A percentile compares a stretch with the other conserved stretches of the same genome.
Conservation (phyloP, 495 filamentous ascomycete species). For the Tuber brumale region DNA sequence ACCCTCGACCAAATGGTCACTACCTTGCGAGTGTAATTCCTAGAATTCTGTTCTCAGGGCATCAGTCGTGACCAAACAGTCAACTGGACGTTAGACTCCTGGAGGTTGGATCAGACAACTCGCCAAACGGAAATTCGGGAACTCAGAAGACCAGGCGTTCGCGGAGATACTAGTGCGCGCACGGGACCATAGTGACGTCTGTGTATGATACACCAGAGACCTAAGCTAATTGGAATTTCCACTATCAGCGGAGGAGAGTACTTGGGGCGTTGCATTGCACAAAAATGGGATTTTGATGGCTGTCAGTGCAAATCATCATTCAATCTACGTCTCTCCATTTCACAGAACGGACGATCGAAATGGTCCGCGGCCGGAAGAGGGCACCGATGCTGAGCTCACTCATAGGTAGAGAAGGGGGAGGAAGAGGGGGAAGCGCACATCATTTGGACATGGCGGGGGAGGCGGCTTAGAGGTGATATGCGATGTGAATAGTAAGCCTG, state of each 20-base stretch:
- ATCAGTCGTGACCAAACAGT: too few relatives aligned
- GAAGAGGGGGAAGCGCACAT: slow-evolving; percentile 41
- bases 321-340: slow-evolving; percentile 38
- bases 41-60: too few relatives aligned
- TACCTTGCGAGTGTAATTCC: too few relatives aligned
- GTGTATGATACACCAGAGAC: slow-evolving; percentile 63
- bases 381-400: slow-evolving; percentile 10
- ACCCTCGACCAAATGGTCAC: too few relatives aligned
- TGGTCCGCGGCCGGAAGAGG: slow-evolving; percentile 5
- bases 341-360: slow-evolving; percentile 15
- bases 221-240: slow-evolving; percentile 32
- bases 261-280: slow-evolving; percentile 88
- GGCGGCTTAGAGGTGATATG: slow-evolving; percentile 9
- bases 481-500: not conserved
- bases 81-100: too few relatives aligned
- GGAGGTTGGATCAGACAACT: too few relatives aligned
- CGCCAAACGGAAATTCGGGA: too few relatives aligned
- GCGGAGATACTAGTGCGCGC: slow-evolving; percentile 70
- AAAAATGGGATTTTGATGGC: slow-evolving; percentile 70
- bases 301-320: slow-evolving; percentile 61
- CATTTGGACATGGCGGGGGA: slow-evolving; percentile 45
- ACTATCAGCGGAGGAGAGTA: slow-evolving; percentile 61
- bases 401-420: slow-evolving; percentile 28
- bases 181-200: slow-evolving; percentile 84
- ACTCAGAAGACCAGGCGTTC: slow-evolving; percentile 70